Evolutionary conservation across 305 asterid species (phyloP).

Genomic region (Ilex paraguariensis): DNA sequence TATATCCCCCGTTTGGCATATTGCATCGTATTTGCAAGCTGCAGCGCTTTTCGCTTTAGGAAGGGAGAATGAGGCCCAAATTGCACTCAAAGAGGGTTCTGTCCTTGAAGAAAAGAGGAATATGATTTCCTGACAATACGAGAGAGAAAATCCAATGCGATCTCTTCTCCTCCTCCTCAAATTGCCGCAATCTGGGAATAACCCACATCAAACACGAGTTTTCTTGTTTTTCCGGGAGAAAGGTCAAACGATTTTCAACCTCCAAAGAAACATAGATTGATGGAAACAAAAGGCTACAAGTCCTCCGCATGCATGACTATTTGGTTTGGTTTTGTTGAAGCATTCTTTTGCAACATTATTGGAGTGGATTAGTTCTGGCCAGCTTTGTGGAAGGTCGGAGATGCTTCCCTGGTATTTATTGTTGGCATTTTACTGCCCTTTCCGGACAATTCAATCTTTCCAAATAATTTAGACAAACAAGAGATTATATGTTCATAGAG

Average conservation of each 20-base stretch:
- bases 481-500: slow-evolving; percentile 28
- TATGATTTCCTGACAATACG: slow-evolving; percentile 36
- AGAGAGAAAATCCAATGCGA: neutral
- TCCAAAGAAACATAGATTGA: neutral
- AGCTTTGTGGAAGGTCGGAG: slow-evolving; percentile 5
- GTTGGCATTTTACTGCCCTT: slow-evolving; percentile 7
- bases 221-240: neutral
- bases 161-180: neutral
- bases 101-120: slow-evolving; percentile 81
- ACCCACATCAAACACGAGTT: neutral
- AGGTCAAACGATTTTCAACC: slow-evolving; percentile 10
- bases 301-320: slow-evolving; percentile 16
- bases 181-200: neutral
- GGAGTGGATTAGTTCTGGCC: slow-evolving; percentile 13
- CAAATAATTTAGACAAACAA: slow-evolving; percentile 22
- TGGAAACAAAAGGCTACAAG: neutral
- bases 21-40: slow-evolving; percentile 87
- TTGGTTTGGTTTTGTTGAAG: slow-evolving; percentile 21
- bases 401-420: slow-evolving; percentile 6
- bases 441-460: slow-evolving; percentile 3
- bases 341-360: slow-evolving; percentile 24
- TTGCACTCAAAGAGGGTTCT: slow-evolving; percentile 87
- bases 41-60: slow-evolving; percentile 77
- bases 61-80: slow-evolving; percentile 90
- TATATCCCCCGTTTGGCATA: slow-evolving; percentile 92